Evolutionary conservation across 2,329 filamentous ascomycete genomes (phyloP).

Genomic region (Diaporthe citri): DNA sequence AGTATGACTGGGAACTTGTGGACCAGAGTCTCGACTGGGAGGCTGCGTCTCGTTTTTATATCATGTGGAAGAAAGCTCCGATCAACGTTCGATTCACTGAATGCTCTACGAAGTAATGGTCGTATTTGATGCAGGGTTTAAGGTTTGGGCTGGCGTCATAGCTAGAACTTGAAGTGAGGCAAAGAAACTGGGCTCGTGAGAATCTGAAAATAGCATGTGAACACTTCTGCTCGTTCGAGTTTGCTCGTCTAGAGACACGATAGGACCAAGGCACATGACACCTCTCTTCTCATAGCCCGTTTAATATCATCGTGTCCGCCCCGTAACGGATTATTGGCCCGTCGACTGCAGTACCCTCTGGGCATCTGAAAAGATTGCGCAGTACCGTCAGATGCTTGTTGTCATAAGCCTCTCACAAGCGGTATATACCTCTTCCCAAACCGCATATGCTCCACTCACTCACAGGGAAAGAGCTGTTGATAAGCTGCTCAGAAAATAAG

Average conservation of each 20-base stretch:
- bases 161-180: neutral
- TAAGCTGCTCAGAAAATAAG: neutral
- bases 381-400: too few species aligned
- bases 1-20: conserved; percentile 10
- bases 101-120: neutral
- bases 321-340: too few species aligned
- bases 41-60: neutral
- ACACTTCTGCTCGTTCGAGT: too few species aligned
- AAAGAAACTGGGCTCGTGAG: neutral
- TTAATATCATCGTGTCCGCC: too few species aligned
- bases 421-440: neutral
- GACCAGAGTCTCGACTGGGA: conserved; percentile 10
- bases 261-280: too few species aligned
- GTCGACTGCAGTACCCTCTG: too few species aligned
- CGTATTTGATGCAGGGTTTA: neutral
- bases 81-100: neutral
- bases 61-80: conserved; percentile 11
- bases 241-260: too few species aligned
- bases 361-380: too few species aligned
- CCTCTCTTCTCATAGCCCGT: too few species aligned
- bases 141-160: neutral
- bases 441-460: neutral
- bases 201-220: too few species aligned
- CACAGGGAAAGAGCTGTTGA: neutral
- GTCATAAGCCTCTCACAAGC: neutral